phyloP scores from a whole-genome alignment of 179 eudicot genomes.

The Silene noctiflora region DNA sequence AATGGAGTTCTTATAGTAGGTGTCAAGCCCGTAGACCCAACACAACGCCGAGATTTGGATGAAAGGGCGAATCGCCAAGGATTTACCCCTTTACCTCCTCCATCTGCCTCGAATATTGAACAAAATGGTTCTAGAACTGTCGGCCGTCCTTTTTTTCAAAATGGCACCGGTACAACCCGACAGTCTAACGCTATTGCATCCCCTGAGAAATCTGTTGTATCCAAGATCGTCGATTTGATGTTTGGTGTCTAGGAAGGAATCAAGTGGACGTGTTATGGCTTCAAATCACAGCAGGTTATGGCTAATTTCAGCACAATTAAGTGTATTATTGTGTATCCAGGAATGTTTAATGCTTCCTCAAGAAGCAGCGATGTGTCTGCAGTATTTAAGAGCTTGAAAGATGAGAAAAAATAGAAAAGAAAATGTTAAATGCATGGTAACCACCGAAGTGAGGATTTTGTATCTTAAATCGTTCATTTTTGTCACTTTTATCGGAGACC shows the following conservation, averaged over 20 bases:
- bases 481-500: background rate
- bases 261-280: background rate
- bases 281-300: background rate
- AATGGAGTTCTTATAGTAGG: conserved; percentile 87
- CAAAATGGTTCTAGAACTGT: conserved; percentile 36
- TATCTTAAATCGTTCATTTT: conserved; percentile 9
- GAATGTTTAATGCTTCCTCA: background rate
- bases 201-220: conserved; percentile 77
- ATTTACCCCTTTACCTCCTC: conserved; percentile 65
- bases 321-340: conserved; percentile 16
- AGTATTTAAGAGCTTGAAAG: conserved; percentile 4
- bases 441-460: conserved; percentile 5
- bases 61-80: conserved; percentile 80
- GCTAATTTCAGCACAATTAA: background rate
- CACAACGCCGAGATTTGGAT: conserved; percentile 64
- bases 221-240: conserved; percentile 82
- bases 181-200: conserved; percentile 80
- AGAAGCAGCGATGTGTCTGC: conserved; percentile 7
- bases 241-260: conserved; percentile 55
- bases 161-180: conserved; percentile 43
- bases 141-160: conserved; percentile 55
- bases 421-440: background rate
- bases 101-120: conserved; percentile 42
- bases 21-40: conserved; percentile 80
- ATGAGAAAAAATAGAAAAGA: background rate